Evolutionary conservation across 345 rosid genomes (phyloP), one percentile per base, ranked within the genome.

Genomic region (Brassica incana): DNA sequence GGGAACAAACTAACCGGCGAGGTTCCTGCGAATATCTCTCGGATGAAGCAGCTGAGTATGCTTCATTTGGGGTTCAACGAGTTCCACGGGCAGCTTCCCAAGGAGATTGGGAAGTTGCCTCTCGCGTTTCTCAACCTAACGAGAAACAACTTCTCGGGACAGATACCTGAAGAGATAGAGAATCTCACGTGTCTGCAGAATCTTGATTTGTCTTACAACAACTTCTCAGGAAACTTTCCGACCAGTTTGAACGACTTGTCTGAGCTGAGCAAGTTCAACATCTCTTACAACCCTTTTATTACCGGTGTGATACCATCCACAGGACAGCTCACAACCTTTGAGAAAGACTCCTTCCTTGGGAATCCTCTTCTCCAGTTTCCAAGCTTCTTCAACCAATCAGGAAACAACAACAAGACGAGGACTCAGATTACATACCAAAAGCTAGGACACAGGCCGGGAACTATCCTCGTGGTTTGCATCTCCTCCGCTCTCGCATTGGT

Each of bases 141-240:
- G 5, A 59, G 18, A 8, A 95, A 95, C 78, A 60, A 33, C 0
- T 88, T 95, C 78, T 89, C 90, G 0, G 95, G 95, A 1, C 80
- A 85, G 82, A 88, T 95, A 61, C 97, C 99, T 15, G 54, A 29
- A 25, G 95, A 89, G 73, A 78, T 95, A 18, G 95, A 90, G 30
- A 75, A 82, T 43, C 59, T 90, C 1, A 89, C 85, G 61, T 92
- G 97, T 86, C 66, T 95, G 30, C 89, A 82, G 85, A 87, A 87
- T 82, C 95, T 95, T 60, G 99, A 95, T 73, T 79, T 95, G 77
- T 92, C 99, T 48, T 81, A 15, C 72, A 95, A 95, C 86, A 91
- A 91, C 43, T 92, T 95, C 80, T 92, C 97, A 16, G 97, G 97
- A 20, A 38, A 20, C 58, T 92, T 92, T 59, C 97, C 99, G 0